A percentile compares a stretch with the other conserved stretches of the same genome.
Conservation (phyloP, 2,329 filamentous ascomycete species). For the Colletotrichum limetticola region DNA sequence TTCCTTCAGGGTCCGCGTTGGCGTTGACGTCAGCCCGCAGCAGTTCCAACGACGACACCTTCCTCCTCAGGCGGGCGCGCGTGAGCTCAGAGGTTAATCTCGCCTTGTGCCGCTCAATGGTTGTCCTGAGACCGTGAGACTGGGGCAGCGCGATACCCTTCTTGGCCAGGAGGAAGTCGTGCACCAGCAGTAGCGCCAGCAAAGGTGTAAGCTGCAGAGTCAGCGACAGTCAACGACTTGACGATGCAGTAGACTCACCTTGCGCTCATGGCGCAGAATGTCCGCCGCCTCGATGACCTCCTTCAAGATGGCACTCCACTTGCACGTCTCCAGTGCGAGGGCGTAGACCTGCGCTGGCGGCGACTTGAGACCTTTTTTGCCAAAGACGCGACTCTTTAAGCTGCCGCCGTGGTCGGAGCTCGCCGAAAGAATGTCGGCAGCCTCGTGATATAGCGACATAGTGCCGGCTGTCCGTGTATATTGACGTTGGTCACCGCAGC, state of each 20-base stretch:
- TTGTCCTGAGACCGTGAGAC: conserved; percentile 79
- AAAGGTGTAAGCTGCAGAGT: conserved; percentile 77
- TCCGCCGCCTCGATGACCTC: conserved; percentile 88
- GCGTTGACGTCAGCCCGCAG: conserved; percentile 69
- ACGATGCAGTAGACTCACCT: conserved; percentile 64
- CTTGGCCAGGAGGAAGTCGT: conserved; percentile 87
- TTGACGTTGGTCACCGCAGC: background rate
- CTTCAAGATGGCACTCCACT: conserved; percentile 88
- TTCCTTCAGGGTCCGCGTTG: conserved; percentile 60
- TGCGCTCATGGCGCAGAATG: conserved; percentile 82
- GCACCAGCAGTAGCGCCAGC: conserved; percentile 82
- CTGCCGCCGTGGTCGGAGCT: conserved; percentile 78
- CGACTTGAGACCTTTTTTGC: conserved; percentile 78
- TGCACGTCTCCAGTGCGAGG: conserved; percentile 84
- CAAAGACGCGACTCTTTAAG: conserved; percentile 87
- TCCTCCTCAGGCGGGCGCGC: conserved; percentile 78
- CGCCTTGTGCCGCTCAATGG: conserved; percentile 84
- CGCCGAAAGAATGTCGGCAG: conserved; percentile 77
- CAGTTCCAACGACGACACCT: conserved; percentile 73
- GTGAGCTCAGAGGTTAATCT: conserved; percentile 86
- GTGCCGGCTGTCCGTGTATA: background rate
- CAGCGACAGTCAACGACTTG: background rate
- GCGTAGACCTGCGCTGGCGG: conserved; percentile 87
- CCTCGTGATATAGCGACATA: conserved; percentile 97
- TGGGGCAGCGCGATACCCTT: conserved; percentile 83